Percentiles rank a stretch among this genome's conserved stretches.
phyloP scores from a whole-genome alignment of 306 rosid genomes.

The Dryas octopetala region DNA sequence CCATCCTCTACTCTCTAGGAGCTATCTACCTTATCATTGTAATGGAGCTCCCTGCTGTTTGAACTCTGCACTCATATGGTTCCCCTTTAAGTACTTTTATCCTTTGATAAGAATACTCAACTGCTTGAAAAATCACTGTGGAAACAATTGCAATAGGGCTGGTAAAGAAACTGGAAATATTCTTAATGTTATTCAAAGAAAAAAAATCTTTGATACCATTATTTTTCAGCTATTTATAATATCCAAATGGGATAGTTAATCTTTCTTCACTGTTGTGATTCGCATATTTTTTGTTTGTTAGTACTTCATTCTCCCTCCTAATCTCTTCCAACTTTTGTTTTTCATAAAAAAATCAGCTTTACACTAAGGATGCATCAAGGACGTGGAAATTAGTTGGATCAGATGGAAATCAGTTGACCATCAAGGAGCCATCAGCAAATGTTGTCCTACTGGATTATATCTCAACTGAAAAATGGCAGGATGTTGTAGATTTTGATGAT shows the following conservation, averaged over 20 bases:
- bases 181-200: neutral
- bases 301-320: too few species aligned
- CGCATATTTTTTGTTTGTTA: too few species aligned
- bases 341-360: slow-evolving; percentile 53
- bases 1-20: neutral
- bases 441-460: slow-evolving; percentile 74
- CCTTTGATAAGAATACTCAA: neutral
- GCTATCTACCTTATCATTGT: neutral
- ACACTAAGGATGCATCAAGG: slow-evolving; percentile 78
- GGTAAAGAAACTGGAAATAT: neutral
- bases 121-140: neutral
- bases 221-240: neutral
- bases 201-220: neutral
- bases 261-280: too few species aligned
- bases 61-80: neutral
- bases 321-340: too few species aligned
- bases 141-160: neutral
- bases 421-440: slow-evolving; percentile 83
- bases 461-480: slow-evolving; percentile 74
- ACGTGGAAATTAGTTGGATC: slow-evolving; percentile 77
- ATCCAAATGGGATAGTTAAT: neutral
- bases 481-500: slow-evolving; percentile 82
- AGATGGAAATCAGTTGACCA: slow-evolving; percentile 57
- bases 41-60: neutral
- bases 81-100: neutral